A percentile compares a stretch with the other conserved stretches of the same genome.
Conservation (phyloP, 768 basidiomycete species). For the Leccinum olivaceopallidum region DNA sequence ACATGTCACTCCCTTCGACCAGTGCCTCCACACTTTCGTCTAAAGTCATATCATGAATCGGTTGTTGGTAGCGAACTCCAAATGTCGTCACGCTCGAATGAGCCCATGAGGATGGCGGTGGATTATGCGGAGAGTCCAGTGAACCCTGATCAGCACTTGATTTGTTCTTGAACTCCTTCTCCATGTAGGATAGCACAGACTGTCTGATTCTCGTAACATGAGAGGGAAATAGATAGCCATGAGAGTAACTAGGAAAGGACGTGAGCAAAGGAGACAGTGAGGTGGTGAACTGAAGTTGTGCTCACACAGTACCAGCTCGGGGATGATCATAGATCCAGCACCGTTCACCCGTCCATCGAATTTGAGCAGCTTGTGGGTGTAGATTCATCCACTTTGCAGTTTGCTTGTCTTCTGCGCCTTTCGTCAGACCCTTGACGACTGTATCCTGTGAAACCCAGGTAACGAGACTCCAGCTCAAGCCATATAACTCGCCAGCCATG, state of each 20-base stretch:
- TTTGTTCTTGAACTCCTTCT: constrained; percentile 41
- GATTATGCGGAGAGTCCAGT: constrained; percentile 25
- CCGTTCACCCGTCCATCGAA: constrained; percentile 89
- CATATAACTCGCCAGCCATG: constrained; percentile 96
- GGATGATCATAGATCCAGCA: constrained; percentile 99
- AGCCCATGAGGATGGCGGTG: constrained; percentile 63
- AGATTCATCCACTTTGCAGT: constrained; percentile 89
- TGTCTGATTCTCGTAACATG: constrained; percentile 70
- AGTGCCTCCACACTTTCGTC: constrained; percentile 84
- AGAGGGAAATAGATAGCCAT: constrained; percentile 94
- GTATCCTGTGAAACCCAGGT: constrained; percentile 83
- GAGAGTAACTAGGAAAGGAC: constrained; percentile 69
- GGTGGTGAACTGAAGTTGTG: constrained; percentile 12
- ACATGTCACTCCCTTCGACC: constrained; percentile 90
- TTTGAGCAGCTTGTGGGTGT: constrained; percentile 75
- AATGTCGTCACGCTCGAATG: constrained; percentile 89
- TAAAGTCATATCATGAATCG: constrained; percentile 62
- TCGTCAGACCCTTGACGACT: constrained; percentile 60
- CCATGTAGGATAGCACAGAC: constrained; percentile 53
- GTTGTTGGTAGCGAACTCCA: constrained; percentile 71
- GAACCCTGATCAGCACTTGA: constrained; percentile 29
- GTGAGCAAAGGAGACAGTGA: constrained; percentile 9
- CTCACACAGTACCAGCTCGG: constrained; percentile 88
- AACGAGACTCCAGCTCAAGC: constrained; percentile 84
- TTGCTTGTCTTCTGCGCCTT: constrained; percentile 92